Evolutionary conservation across 2,329 filamentous ascomycete genomes (phyloP), one percentile per base, ranked within the genome.

Genomic region (Cladobotryum mycophilum): DNA sequence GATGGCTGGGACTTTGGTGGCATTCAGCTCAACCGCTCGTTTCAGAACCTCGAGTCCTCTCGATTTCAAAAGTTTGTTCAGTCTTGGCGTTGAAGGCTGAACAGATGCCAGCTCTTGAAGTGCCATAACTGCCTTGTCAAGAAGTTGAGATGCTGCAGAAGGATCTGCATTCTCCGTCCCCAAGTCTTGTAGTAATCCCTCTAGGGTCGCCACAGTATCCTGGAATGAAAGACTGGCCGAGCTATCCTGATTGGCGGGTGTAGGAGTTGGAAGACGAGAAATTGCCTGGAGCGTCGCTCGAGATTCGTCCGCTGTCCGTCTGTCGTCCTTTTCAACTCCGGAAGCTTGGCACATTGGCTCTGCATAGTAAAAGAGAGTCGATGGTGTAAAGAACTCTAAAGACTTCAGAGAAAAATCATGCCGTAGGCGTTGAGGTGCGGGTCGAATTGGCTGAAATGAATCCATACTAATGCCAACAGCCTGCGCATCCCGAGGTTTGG

Each of bases 21-120:
- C 47, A 40, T 55, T 51, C 11, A 53, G 51, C 17, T 49, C 44
- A 14, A 56, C 45, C 6, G 56, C 48, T 11, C 58, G 50, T 35
- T 55, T 56, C 36, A 68, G 57, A 43, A 70, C 43, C 22, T 56
- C 47, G 38, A 60, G 48, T 13, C 59, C 59, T 46, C 55, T 52
- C 38, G 55, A 54, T 45, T 57, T 50, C 17, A 60, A 22, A 8
- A 30, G 15, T 14, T 41, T 47, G 20, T 48, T 46, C 15, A 50
- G 30, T 33, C 52, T 43, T 3, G 55, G 48, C 11, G 52, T 56
- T 37, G 57, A 22, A 3, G 25, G 42, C 11, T 56, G 52, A 34
- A 55, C 49, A 14, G 42, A 52, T 9, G 55, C 50, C 35, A 65
- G 18, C 5, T 17, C 47, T 35, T 56, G 37, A 12, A 67, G 48